Conservation (phyloP, 768 basidiomycete species). For the Russula virescens region DNA sequence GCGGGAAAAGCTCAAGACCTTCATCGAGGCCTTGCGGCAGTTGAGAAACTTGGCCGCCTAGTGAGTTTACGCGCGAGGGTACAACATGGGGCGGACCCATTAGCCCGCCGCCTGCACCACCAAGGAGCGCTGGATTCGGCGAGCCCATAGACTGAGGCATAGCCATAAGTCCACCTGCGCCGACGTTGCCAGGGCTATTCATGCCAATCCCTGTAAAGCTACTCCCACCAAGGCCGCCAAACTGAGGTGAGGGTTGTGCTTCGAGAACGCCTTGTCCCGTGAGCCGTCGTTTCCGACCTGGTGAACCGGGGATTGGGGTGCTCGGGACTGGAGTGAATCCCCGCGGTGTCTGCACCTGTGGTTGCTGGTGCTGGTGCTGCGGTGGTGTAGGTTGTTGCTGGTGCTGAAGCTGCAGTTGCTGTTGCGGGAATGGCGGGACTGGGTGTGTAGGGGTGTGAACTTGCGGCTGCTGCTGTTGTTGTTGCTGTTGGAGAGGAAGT, state of each 20-base stretch:
- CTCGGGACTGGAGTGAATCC: slow-evolving; percentile 14
- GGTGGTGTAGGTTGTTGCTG: slow-evolving; percentile 7
- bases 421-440: slow-evolving; percentile 17
- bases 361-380: slow-evolving; percentile 1
- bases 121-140: slow-evolving; percentile 27
- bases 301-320: slow-evolving; percentile 18
- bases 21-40: slow-evolving; percentile 30
- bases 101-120: slow-evolving; percentile 31
- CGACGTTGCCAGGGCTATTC: slow-evolving; percentile 5
- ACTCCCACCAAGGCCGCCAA: slow-evolving; percentile 11
- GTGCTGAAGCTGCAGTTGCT: slow-evolving; percentile 19
- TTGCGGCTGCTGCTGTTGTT: slow-evolving; percentile 29
- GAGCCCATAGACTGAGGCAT: slow-evolving; percentile 22
- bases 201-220: slow-evolving; percentile 12
- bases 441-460: slow-evolving; percentile 23
- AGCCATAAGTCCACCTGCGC: slow-evolving; percentile 11
- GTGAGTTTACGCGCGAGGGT: slow-evolving; percentile 28
- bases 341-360: slow-evolving; percentile 13
- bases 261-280: slow-evolving; percentile 14
- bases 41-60: slow-evolving; percentile 10
- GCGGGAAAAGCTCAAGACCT: slow-evolving; percentile 23
- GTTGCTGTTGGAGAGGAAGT: slow-evolving; percentile 30
- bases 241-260: slow-evolving; percentile 17
- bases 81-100: slow-evolving; percentile 36
- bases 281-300: slow-evolving; percentile 22